Conservation (phyloP, 192 early-diverging fungal species). For the Helicostylum pulchrum region DNA sequence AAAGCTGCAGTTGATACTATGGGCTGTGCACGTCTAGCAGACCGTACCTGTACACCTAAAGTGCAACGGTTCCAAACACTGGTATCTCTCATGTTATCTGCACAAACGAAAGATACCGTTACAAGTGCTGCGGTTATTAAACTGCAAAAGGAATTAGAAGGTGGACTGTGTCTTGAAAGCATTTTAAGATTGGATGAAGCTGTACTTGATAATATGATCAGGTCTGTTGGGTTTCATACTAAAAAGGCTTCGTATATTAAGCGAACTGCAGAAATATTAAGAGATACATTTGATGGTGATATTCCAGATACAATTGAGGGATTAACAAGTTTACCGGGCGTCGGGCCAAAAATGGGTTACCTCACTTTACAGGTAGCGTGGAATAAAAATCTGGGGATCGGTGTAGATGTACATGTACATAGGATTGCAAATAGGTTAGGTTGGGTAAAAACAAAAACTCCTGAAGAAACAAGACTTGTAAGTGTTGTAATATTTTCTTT, state of each 20-base stretch:
- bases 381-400: constrained; percentile 85
- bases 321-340: constrained; percentile 79
- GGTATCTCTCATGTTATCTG: constrained; percentile 83
- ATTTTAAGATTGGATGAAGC: constrained; percentile 60
- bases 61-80: constrained; percentile 77
- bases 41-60: constrained; percentile 29
- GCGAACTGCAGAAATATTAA: constrained; percentile 68
- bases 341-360: constrained; percentile 95
- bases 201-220: constrained; percentile 68
- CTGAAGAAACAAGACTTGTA: constrained; percentile 77
- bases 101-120: constrained; percentile 89
- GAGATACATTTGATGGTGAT: constrained; percentile 70
- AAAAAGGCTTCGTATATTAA: constrained; percentile 83
- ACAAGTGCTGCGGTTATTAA: constrained; percentile 75
- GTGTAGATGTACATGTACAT: constrained; percentile 95
- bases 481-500: not conserved
- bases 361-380: constrained; percentile 82
- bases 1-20: constrained; percentile 86
- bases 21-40: constrained; percentile 76
- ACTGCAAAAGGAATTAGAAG: constrained; percentile 58
- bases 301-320: constrained; percentile 80
- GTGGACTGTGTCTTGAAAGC: constrained; percentile 66
- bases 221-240: constrained; percentile 87
- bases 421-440: constrained; percentile 85
- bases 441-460: constrained; percentile 77